Conservation (phyloP, 352 stramenopile genomes). For the Blastocystis sp. region DNA sequence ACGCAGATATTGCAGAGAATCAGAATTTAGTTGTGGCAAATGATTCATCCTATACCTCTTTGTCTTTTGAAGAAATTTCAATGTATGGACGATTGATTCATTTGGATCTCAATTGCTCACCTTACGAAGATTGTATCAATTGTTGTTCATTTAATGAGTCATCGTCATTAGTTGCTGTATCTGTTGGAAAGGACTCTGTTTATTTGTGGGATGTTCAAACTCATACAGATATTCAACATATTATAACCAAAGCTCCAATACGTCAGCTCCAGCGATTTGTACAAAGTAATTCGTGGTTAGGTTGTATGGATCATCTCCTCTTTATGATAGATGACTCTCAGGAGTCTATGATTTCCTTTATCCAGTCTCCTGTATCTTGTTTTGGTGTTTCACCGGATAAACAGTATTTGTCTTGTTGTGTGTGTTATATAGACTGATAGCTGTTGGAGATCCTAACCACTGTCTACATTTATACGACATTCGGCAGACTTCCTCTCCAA, state of each 20-base stretch:
- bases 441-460: neutral
- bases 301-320: neutral
- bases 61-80: conserved; percentile 54
- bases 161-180: neutral
- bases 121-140: conserved; percentile 26
- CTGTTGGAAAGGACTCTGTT: conserved; percentile 12
- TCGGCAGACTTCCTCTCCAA: neutral
- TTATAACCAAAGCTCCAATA: neutral
- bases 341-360: neutral
- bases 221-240: neutral
- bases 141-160: conserved; percentile 3
- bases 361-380: neutral
- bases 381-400: conserved; percentile 9
- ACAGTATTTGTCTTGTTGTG: neutral
- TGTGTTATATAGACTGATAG: neutral
- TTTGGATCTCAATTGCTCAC: neutral
- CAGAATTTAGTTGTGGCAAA: conserved; percentile 25
- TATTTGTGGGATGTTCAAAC: conserved; percentile 18
- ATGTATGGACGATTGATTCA: neutral
- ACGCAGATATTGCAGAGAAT: conserved; percentile 6
- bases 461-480: conserved; percentile 6
- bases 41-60: conserved; percentile 4
- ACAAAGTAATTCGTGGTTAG: neutral
- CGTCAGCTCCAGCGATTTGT: neutral
- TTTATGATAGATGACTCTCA: neutral